Evolutionary conservation across 2,329 filamentous ascomycete species (phyloP).

Genomic region (Clonostachys rhizophaga): DNA sequence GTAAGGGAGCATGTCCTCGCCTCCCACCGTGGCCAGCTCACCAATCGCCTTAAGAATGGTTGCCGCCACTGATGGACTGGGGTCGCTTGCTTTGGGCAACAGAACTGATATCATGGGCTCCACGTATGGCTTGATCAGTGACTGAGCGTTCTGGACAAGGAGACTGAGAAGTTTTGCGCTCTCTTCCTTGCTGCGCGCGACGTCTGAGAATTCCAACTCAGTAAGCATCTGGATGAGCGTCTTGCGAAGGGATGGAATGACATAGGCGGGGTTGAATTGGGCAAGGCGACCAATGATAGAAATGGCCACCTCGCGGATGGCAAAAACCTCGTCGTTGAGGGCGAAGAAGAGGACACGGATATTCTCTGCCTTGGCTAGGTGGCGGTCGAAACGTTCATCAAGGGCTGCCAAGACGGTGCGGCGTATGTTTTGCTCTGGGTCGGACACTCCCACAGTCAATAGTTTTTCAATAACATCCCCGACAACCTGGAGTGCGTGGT

Average conservation of each 20-base stretch:
- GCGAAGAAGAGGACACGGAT: conserved; percentile 93
- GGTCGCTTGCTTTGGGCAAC: conserved; percentile 85
- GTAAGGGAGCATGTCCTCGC: conserved; percentile 89
- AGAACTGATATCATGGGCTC: conserved; percentile 93
- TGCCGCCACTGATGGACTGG: conserved; percentile 82
- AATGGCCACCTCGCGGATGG: conserved; percentile 90
- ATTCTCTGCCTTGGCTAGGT: conserved; percentile 96
- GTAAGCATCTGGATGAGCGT: conserved; percentile 94
- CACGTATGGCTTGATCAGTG: conserved; percentile 92
- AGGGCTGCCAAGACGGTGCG: conserved; percentile 84
- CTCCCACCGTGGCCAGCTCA: conserved; percentile 88
- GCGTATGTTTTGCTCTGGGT: conserved; percentile 84
- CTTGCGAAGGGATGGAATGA: conserved; percentile 92
- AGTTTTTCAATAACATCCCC: conserved; percentile 97
- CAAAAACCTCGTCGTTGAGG: conserved; percentile 90
- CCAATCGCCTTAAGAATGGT: conserved; percentile 95
- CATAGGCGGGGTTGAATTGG: conserved; percentile 89
- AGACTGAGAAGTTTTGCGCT: conserved; percentile 90
- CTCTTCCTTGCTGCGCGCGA: conserved; percentile 91
- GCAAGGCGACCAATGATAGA: conserved; percentile 93
- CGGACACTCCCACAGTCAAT: conserved; percentile 88
- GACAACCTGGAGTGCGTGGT: conserved; percentile 94
- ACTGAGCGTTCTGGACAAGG: conserved; percentile 87
- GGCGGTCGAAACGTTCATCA: conserved; percentile 90
- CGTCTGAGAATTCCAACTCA: conserved; percentile 93